Conservation (phyloP, 164 flowering plant species). For the Sedum album region DNA sequence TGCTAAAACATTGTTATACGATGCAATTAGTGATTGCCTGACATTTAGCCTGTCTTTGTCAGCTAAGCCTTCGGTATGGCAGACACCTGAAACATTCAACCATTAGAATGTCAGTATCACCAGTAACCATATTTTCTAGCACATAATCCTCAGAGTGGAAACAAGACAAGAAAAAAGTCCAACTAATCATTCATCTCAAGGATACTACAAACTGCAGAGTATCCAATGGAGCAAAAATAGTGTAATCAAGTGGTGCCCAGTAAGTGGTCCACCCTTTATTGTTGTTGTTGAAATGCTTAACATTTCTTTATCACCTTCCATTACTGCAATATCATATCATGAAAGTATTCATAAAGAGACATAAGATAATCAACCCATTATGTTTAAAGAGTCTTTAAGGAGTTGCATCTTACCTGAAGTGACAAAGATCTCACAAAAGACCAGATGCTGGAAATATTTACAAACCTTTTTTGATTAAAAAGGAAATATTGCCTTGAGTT, state of each 20-base stretch:
- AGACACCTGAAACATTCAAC: slow-evolving; percentile 2
- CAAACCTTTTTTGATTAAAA: background rate
- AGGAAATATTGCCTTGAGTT: background rate
- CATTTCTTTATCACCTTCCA: background rate
- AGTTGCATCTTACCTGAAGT: too few relatives aligned
- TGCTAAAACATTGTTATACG: slow-evolving; percentile 8
- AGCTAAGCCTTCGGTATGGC: slow-evolving; percentile 4
- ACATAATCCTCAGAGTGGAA: background rate
- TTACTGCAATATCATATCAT: background rate
- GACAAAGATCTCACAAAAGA: background rate
- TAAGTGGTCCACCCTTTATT: background rate
- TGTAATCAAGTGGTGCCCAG: background rate
- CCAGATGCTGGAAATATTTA: background rate
- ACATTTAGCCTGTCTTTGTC: slow-evolving; percentile 4
- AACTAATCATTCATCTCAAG: background rate
- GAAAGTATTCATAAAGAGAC: background rate
- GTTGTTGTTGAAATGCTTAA: background rate
- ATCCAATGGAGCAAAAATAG: too few relatives aligned
- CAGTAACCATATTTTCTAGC: background rate
- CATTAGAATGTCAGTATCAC: background rate
- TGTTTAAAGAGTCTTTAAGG: background rate
- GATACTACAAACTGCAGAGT: background rate
- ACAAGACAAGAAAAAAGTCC: background rate
- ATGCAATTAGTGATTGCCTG: slow-evolving; percentile 7
- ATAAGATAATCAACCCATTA: background rate